Evolutionary conservation across 208 protist genomes (phyloP).

Genomic region (Leishmania martiniquensis): DNA sequence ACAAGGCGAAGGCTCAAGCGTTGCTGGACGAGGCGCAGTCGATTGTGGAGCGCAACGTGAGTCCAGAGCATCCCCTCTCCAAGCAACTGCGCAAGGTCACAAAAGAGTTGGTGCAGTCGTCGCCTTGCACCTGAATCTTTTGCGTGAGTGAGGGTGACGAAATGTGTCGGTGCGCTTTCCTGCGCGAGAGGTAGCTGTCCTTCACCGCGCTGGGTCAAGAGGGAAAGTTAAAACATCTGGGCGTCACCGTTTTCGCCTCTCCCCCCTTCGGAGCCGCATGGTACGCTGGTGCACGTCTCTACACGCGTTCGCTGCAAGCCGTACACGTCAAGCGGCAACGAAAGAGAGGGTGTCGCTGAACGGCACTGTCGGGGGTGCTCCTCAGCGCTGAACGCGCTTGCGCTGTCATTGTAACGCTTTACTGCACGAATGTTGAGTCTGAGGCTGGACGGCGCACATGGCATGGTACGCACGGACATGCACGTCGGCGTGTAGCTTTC

Average conservation of each 20-base stretch:
- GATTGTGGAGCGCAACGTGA: conserved; percentile 59
- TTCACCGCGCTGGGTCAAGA: background rate
- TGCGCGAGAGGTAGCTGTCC: background rate
- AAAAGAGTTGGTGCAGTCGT: conserved; percentile 33
- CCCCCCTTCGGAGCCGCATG: background rate
- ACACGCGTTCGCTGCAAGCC: background rate
- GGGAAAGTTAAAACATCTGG: background rate
- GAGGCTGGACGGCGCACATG: background rate
- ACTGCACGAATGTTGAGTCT: background rate
- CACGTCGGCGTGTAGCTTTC: background rate
- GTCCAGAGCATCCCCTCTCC: conserved; percentile 49
- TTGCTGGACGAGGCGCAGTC: conserved; percentile 48
- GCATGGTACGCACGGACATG: background rate
- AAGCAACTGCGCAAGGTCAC: conserved; percentile 44
- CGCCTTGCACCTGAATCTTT: background rate
- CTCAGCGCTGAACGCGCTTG: background rate
- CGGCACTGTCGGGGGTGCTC: background rate
- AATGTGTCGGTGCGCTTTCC: background rate
- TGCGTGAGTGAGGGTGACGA: background rate
- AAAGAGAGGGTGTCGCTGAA: background rate
- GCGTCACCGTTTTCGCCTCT: background rate
- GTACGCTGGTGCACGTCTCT: background rate
- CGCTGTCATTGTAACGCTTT: background rate
- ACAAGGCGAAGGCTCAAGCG: conserved; percentile 43
- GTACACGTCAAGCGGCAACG: background rate